Conservation (phyloP, 768 basidiomycete genomes). For the Coprinopsis marcescibilis region DNA sequence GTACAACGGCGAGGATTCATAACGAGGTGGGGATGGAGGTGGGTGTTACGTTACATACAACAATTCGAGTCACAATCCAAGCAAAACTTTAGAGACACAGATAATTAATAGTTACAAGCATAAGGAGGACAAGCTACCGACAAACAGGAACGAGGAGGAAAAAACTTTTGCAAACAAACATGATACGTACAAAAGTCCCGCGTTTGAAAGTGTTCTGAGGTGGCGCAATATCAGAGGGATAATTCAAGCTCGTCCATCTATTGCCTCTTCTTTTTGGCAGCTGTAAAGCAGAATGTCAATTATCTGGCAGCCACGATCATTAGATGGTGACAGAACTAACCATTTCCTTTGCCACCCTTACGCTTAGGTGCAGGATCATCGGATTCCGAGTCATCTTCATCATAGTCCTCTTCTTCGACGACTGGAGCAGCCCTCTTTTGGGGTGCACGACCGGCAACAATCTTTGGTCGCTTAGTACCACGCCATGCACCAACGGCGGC, state of each 20-base stretch:
- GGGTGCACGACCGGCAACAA: constrained; percentile 13
- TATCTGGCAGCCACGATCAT: background rate
- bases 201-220: too few relatives aligned
- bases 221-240: too few relatives aligned
- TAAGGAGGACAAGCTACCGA: too few relatives aligned
- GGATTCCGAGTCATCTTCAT: background rate
- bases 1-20: too few relatives aligned
- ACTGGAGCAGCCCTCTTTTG: constrained; percentile 13
- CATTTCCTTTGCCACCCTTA: constrained; percentile 15
- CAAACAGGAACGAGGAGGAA: too few relatives aligned
- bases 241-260: constrained; percentile 11
- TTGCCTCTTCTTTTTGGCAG: constrained; percentile 26
- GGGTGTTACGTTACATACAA: too few relatives aligned
- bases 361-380: constrained; percentile 12
- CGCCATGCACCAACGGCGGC: constrained; percentile 43
- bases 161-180: too few relatives aligned
- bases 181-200: too few relatives aligned
- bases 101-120: too few relatives aligned
- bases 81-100: too few relatives aligned
- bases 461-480: constrained; percentile 22
- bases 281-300: constrained; percentile 1
- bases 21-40: too few relatives aligned
- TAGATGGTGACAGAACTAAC: constrained; percentile 9
- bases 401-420: constrained; percentile 13
- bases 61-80: too few relatives aligned